Evolutionary conservation across 331 rosid genomes (phyloP).

Genomic region (Quercus tomentella): DNA sequence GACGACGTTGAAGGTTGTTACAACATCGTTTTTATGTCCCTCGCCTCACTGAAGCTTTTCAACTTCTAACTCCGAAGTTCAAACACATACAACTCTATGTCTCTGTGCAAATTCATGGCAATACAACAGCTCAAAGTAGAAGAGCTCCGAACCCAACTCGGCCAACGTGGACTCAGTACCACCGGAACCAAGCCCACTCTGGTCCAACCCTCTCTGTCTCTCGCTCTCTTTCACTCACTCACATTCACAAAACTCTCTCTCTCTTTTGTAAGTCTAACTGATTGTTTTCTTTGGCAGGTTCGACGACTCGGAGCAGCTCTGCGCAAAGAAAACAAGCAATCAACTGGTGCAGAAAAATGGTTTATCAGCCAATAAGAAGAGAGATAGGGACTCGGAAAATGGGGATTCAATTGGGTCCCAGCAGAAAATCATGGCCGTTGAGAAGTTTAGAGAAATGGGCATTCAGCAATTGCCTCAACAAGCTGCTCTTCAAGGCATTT

Average conservation of each 20-base stretch:
- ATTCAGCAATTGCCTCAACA: conserved; percentile 38
- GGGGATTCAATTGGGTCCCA: conserved; percentile 11
- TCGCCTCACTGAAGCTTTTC: too few relatives aligned
- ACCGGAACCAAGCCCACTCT: conserved; percentile 71
- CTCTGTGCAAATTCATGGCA: too few relatives aligned
- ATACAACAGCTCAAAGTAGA: conserved; percentile 51
- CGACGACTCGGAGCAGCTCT: conserved; percentile 56
- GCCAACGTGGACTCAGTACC: conserved; percentile 64
- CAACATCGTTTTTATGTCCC: neutral
- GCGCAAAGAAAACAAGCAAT: conserved; percentile 34
- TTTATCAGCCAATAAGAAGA: conserved; percentile 31
- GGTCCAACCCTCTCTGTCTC: conserved; percentile 22
- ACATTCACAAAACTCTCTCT: neutral
- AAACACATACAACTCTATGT: too few relatives aligned
- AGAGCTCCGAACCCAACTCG: conserved; percentile 58
- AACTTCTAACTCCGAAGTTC: too few relatives aligned
- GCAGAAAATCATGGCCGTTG: conserved; percentile 30
- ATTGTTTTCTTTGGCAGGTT: conserved; percentile 31
- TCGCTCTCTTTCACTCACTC: neutral
- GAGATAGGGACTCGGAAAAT: conserved; percentile 36
- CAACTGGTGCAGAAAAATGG: conserved; percentile 2
- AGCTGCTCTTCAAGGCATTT: conserved; percentile 35
- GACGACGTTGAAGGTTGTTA: conserved; percentile 1
- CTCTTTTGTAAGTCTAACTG: neutral
- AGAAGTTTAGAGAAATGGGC: conserved; percentile 37